Evolutionary conservation across 768 basidiomycete species (phyloP), one percentile per base, ranked within the genome.

Genomic region (Pleurotus tuber-regium): DNA sequence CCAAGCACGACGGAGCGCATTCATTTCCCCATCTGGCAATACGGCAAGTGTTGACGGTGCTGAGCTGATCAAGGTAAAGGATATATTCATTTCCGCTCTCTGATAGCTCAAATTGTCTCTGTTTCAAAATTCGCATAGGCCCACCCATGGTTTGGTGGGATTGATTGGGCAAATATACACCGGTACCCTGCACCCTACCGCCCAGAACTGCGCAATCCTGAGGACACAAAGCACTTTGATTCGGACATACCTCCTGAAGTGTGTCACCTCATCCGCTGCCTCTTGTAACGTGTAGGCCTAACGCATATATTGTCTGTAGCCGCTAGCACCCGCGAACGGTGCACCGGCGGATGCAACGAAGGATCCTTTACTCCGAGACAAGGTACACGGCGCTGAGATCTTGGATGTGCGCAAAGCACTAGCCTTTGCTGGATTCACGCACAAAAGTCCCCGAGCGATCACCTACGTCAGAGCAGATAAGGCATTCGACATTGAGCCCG

Each of bases 141-240:
- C 9, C 94, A 97, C 69, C 79, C 88, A 4, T 98, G 89, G 85
- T 97, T 98, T 76, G 79, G 75, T 56, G 92, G 89, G 25, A 86
- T 97, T 55, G 92, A 98, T 63, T 98, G 89, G 87, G 73, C 77
- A 40, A 89, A 87, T 61, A 86, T 98, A 30, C 92, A 94, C 66
- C 77, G 77, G 44, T 85, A 85, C 63, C 76, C 81, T 49, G 89
- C 95, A 9, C 95, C 95, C 12, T 98, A 95, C 75, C 83, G 81
- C 54, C 97, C 96, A 25, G 85, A 93, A 56, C 79, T 99, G 53
- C 72, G 65, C 25, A 74, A 82, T 57, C 87, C 89, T 23, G 90
- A 87, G 61, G 94, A 98, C 66, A 98, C 96, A 12, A 79, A 84
- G 54, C 95, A 99, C 68, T 98, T 99, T 57, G 95, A 98, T 67